Base-by-base conservation (phyloP, 176 grass and related monocot species). In the Oryza longistaminata region DNA sequence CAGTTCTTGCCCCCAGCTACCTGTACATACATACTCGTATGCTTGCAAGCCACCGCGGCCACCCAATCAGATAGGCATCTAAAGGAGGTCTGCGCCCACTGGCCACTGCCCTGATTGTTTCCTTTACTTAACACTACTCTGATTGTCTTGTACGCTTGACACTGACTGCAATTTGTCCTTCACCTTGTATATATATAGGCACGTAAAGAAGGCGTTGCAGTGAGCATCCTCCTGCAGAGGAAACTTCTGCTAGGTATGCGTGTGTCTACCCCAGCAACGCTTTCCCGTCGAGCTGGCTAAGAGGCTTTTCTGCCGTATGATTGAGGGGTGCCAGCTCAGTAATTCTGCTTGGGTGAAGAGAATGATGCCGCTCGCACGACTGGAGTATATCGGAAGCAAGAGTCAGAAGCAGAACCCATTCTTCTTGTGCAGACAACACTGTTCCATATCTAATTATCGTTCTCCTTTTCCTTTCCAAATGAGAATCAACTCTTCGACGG, bases 21-120 rank as follows among this genome's bases (percentile, higher is more conserved):
- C 4, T 76, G 64, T 81, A 17, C 66, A 44, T 66, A 82, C 66
- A 44, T 66, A 82, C 37, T 74, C 21, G 4, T 64, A 10, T 19
- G 70, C 67, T 79, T 35, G 39, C 58, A 66, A 19, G 68, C 37
- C 12, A 60, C 7, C 15, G 83, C 42, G 76, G 70, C 71, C 75
- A 44, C 60, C 3, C 11, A 55, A 35, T 7, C 5, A 2, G 75
- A 24, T 7, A 24, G 31, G 55, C 48, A 68, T 31, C 13, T 25
- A 68, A 77, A 58, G 24, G 42, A 73, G 66, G 88, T 82, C 9
- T 19, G 50, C 16, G 16, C 16, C 15, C 27, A 44, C 13, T 79
- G 16, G 5, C 15, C 27, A 44, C 13, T 79, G 5, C 66, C 52
- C 66, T 71, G 15, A 40, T 42, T 24, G 31, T 60, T 49, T 49